These are phyloP conservation scores for Trypanosoma lewisi DNA, from an alignment of 208 protist species.

Conservation along the genomic window DNA sequence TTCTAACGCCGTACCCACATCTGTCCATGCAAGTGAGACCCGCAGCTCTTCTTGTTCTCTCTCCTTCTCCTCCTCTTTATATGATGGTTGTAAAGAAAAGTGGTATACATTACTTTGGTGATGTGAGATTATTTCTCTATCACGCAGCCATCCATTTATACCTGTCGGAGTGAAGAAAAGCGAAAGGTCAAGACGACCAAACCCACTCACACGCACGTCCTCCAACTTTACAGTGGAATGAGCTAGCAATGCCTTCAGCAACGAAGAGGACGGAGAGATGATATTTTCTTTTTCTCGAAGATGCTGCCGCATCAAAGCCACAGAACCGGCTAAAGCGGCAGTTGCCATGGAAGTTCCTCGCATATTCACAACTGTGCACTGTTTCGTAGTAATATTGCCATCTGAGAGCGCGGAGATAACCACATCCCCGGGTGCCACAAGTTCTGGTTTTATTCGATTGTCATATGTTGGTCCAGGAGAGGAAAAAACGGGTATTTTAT, in stretches of 20 bases:
- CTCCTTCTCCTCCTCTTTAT: no score
- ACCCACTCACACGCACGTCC: slow-evolving; percentile 24
- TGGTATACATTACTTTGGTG: slow-evolving; percentile 25
- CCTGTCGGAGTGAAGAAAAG: slow-evolving; percentile 36
- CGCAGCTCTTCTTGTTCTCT: no score
- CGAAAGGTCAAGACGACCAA: slow-evolving; percentile 72
- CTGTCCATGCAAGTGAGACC: slow-evolving; percentile 84
- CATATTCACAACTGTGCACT: slow-evolving; percentile 39
- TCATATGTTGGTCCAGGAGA: slow-evolving; percentile 80
- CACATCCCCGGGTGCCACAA: slow-evolving; percentile 64
- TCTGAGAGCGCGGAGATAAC: slow-evolving; percentile 42
- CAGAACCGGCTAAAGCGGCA: slow-evolving; percentile 62
- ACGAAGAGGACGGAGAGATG: slow-evolving; percentile 42
- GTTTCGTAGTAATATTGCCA: slow-evolving; percentile 11
- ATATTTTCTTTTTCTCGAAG: slow-evolving; percentile 42
- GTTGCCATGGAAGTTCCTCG: slow-evolving; percentile 92
- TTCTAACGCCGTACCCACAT: slow-evolving; percentile 50
- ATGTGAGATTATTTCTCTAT: slow-evolving; percentile 36
- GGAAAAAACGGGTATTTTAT: slow-evolving; percentile 51
- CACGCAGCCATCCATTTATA: slow-evolving; percentile 37
- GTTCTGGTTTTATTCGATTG: slow-evolving; percentile 78
- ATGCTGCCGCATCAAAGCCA: slow-evolving; percentile 87
- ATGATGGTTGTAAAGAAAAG: slow-evolving; percentile 20
- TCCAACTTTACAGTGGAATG: slow-evolving; percentile 43
- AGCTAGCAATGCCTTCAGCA: slow-evolving; percentile 54